phyloP scores from a whole-genome alignment of 768 basidiomycete genomes.

The Multifurca ochricompacta region DNA sequence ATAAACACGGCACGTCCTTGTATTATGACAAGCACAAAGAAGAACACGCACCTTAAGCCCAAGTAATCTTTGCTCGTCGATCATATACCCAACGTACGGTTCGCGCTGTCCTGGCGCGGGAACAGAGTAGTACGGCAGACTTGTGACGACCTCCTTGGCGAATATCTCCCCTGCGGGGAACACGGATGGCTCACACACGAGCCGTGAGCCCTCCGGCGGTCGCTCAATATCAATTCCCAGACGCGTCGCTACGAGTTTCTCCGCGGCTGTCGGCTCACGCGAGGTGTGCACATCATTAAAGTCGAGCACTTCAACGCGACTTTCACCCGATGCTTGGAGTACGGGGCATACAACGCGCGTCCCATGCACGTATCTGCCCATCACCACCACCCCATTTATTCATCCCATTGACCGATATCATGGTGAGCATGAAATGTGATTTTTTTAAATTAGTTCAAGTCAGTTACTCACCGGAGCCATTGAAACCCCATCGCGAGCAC shows the following conservation, averaged over 20 bases:
- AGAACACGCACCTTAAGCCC: conserved; percentile 29
- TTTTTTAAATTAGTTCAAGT: no score
- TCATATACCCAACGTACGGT: conserved; percentile 32
- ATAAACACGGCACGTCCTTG: neutral
- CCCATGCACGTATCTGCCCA: conserved; percentile 34
- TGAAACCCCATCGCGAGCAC: conserved; percentile 27
- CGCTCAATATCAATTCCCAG: neutral
- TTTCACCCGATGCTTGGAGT: conserved; percentile 9
- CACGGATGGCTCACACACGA: conserved; percentile 3
- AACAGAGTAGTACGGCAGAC: conserved; percentile 26
- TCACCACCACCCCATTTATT: no score
- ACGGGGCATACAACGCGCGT: conserved; percentile 30
- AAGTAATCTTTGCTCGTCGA: conserved; percentile 33
- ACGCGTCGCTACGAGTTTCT: conserved; percentile 1
- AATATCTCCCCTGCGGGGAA: conserved; percentile 23
- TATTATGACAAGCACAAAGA: neutral
- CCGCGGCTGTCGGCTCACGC: conserved; percentile 3
- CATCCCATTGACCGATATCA: no score
- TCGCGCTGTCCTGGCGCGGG: conserved; percentile 6
- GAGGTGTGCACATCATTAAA: conserved; percentile 28
- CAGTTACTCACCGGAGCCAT: conserved; percentile 29
- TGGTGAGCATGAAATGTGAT: no score
- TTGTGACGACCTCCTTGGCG: conserved; percentile 23
- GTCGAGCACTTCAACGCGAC: conserved; percentile 25
- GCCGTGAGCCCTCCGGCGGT: neutral